Evolutionary conservation across 768 basidiomycete genomes (phyloP).

Genomic region (Lentinula guzmanii): DNA sequence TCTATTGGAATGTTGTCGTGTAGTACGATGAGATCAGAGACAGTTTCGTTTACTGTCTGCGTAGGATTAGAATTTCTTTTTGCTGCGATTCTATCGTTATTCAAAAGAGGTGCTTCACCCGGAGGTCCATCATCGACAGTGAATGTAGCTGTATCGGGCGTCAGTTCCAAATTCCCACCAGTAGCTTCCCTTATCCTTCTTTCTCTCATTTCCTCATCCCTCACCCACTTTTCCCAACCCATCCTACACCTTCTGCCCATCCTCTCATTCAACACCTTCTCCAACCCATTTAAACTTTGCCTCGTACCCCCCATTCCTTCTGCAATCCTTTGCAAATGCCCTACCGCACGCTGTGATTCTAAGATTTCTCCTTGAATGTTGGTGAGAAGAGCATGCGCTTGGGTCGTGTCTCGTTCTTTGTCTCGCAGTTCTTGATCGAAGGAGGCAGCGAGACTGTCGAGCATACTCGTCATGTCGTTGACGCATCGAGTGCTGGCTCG

Average conservation of each 20-base stretch:
- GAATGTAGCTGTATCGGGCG: conserved; percentile 37
- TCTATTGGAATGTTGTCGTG: conserved; percentile 54
- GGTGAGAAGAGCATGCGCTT: conserved; percentile 79
- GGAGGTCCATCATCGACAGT: conserved; percentile 33
- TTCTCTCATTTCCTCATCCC: conserved; percentile 79
- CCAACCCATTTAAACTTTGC: conserved; percentile 51
- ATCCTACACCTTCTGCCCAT: conserved; percentile 79
- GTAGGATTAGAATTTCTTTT: conserved; percentile 7
- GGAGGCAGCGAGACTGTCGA: conserved; percentile 81
- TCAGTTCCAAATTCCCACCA: conserved; percentile 48
- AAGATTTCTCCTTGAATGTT: conserved; percentile 89
- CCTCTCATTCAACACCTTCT: conserved; percentile 60
- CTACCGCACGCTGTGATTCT: conserved; percentile 74
- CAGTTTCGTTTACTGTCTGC: conserved; percentile 39
- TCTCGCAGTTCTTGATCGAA: conserved; percentile 91
- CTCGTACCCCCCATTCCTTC: conserved; percentile 60
- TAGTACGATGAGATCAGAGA: conserved; percentile 56
- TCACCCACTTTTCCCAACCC: conserved; percentile 93
- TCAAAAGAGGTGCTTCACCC: conserved; percentile 14
- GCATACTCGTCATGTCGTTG: conserved; percentile 78
- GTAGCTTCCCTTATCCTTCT: conserved; percentile 56
- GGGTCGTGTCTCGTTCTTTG: conserved; percentile 86
- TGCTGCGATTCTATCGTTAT: conserved; percentile 1
- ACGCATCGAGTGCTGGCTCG: conserved; percentile 81
- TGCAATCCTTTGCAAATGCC: conserved; percentile 62